Base-by-base conservation (phyloP, 352 stramenopile species). In the Pythium periplocum region DNA sequence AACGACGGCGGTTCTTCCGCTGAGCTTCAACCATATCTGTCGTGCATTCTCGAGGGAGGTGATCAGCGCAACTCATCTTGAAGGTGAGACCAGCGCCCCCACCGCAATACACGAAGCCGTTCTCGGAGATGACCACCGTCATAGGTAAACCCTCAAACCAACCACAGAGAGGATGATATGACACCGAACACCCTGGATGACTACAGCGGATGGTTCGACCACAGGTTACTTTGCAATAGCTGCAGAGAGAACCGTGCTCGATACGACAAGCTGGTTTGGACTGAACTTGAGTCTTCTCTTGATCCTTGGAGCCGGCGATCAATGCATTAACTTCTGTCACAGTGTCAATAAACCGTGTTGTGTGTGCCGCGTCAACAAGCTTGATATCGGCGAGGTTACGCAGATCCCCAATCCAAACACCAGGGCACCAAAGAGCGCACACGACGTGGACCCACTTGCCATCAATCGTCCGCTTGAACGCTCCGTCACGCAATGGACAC, bases 381-480 rank as follows among this genome's bases (percentile, higher is more conserved):
- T 69, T 83, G 67, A 96, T 93, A n/a, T 86, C 79, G 6, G 69
- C 75, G 40, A 95, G 70, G 11, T 73, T 70, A 17, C 78, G 78
- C 11, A 96, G 59, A 51, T 96, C 87, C 2, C 73, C 83, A 56
- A 97, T 92, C 70, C 79, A 93, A 3, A 91, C 74, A 42, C 86
- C 89, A 3, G 88, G 88, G 45, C 79, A 91, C 78, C 85, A 95
- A n/a, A 96, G 50, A n/a, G 83, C 82, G 47, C 88, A 97, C 8
- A 93, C 74, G 4, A 96, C 72, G 38, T 97, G 88, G 0, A 94
- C 85, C 84, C 86, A 97, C 44, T 91, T 93, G 2, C 77, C 81
- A 53, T 94, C 85, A 33, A 90, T 62, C 0, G 86, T 95, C 17
- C 70, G 68, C 61, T 96, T 96, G 48, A 96, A 88, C 6, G 87